Base-by-base conservation (phyloP, 139 green algal species). In the Chlorella sp. region DNA sequence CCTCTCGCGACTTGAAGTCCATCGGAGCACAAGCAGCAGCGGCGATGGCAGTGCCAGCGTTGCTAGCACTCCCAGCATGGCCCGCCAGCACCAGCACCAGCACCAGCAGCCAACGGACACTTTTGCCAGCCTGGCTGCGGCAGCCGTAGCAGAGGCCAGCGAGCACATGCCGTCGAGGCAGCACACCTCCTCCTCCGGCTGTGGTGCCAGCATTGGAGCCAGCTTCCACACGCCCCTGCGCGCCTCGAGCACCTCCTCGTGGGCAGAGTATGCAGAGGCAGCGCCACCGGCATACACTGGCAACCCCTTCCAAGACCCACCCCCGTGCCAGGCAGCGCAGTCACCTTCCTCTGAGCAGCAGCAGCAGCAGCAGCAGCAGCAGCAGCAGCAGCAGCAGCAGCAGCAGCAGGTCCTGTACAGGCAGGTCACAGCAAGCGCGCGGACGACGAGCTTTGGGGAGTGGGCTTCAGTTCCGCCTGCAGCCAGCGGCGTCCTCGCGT, bases 251-350 rank as follows among this genome's bases (percentile, higher is more conserved):
- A 85, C 42, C 30, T 83, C 78, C 4, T 83, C 78, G 0, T 85
- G 79, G 79, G 79, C 79, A 64, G 79, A 85, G 79, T 85, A 40
- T 68, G 79, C 42, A 36, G 79, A 36, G 32, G 79, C 78, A 18
- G 39, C 79, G 57, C 36, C 30, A 32, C 42, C 34, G 75, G 34
- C 12, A 11, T 48, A 81, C 34, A 81, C 34, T 14, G 75, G 79
- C 30, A 85, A 85, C 30, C 79, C 79, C 15, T 85, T 85, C 53
- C 42, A 81, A 36, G n/a, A 42, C n/a, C 75, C 75, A 15, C 34
- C 34, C 16, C n/a, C 75, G 34, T 11, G 22, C 11, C 7, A 57
- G 48, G 48, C 48, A 57, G 22, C 24, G 64, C 64, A 71, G 64
- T 14, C 64, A 71, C 64, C 15, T 4, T 34, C 9, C 12, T 34